Base-by-base conservation (phyloP, 306 rosid species). In the Spatholobus suberectus region DNA sequence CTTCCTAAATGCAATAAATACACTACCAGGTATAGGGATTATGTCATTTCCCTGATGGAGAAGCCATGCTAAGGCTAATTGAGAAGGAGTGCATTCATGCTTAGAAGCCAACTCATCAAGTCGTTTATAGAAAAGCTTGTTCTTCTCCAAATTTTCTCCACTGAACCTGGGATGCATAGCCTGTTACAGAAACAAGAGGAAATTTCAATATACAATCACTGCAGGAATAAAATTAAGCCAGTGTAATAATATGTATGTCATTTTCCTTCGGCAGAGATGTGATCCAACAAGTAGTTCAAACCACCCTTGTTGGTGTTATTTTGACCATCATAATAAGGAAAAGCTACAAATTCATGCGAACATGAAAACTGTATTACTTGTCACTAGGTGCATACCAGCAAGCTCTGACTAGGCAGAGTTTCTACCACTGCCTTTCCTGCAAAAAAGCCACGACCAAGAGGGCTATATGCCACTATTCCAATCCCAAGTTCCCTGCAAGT, bases 361-460 rank as follows among this genome's bases (percentile, higher is more conserved):
- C 58, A 24, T 79, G 51, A 79, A 79, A 52, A 62, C 35, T 75
- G 46, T 24, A n/a, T 52, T 14, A 54, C 69, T 76, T 44, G 40
- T 49, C 6, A 66, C 24, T 35, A 78, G 77, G 43, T 37, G 40
- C 86, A 55, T 86, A 89, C 95, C 89, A 92, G 71, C 58, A 89
- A 4, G 82, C 93, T 93, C 83, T 85, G 90, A 40, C 57, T 57
- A 35, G 93, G 89, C 82, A 92, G 80, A 47, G 81, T 75, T 70
- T 91, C 93, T 34, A 73, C 68, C 72, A 87, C 92, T 8, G 92
- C 94, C 79, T 90, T 92, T 66, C 97, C 97, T 1, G 91, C 93
- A 9, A 93, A 89, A 67, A 93, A 91, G 8, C 97, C 97, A 5
- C 91, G 87, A 20, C 95, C 93, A 49, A 93, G 95, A 40, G 97